A percentile compares a stretch with the other conserved stretches of the same genome.
Conservation (phyloP, 1,284 basidiomycete species). For the Takashimella tepidaria region DNA sequence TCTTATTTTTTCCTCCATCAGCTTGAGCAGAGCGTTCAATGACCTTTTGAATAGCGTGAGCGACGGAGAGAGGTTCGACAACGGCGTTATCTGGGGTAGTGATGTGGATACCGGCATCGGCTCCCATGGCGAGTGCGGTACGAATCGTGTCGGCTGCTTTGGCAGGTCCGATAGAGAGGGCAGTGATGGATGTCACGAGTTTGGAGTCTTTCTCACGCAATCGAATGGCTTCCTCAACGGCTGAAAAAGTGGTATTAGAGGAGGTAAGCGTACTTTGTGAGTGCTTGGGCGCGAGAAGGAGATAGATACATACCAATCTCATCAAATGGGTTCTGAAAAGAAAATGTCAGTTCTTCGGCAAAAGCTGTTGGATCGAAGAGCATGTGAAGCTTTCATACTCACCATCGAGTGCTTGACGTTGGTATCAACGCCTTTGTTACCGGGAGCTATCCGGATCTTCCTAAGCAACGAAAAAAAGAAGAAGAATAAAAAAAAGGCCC, state of each 20-base stretch:
- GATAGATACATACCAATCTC: slow-evolving; percentile 83
- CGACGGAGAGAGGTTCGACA: slow-evolving; percentile 47
- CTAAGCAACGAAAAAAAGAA: slow-evolving; percentile 66
- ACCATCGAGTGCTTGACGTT: slow-evolving; percentile 98
- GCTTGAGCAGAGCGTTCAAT: slow-evolving; percentile 54
- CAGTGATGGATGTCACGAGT: slow-evolving; percentile 76
- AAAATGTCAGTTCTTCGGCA: slow-evolving; percentile 8
- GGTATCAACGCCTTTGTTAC: slow-evolving; percentile 86
- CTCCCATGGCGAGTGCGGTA: slow-evolving; percentile 96
- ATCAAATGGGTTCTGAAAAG: slow-evolving; percentile 81
- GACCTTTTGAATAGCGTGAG: slow-evolving; percentile 69
- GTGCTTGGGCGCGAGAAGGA: too few species aligned
- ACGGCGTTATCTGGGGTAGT: slow-evolving; percentile 81
- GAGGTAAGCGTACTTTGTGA: too few species aligned
- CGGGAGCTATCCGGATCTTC: slow-evolving; percentile 89
- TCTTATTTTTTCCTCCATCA: slow-evolving; percentile 52
- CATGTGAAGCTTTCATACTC: slow-evolving; percentile 32
- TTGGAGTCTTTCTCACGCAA: slow-evolving; percentile 72
- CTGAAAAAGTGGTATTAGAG: slow-evolving; percentile 56
- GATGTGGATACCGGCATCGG: slow-evolving; percentile 88
- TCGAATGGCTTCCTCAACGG: slow-evolving; percentile 95
- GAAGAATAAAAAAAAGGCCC: too few species aligned
- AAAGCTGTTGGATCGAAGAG: background rate
- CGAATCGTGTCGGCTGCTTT: slow-evolving; percentile 88
- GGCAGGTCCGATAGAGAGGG: slow-evolving; percentile 84